phyloP scores from a whole-genome alignment of 2,329 filamentous ascomycete genomes.

The Aspergillus sp. region DNA sequence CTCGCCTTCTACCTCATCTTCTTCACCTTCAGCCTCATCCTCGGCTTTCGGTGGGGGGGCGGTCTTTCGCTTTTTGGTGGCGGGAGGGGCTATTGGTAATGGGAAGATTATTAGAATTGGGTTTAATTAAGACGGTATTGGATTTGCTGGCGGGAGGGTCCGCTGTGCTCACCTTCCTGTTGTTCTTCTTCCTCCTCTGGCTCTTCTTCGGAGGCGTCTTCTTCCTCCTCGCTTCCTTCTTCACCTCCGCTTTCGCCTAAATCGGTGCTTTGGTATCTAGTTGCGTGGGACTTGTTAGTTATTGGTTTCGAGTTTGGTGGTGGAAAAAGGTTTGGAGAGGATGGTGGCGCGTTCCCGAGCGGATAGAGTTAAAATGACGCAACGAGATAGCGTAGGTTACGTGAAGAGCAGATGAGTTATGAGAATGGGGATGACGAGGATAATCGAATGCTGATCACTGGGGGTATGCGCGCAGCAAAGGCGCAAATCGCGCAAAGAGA shows the following conservation, averaged over 20 bases:
- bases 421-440: neutral
- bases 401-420: neutral
- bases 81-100: conserved; percentile 22
- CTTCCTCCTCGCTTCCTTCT: conserved; percentile 26
- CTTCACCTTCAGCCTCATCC: conserved; percentile 10
- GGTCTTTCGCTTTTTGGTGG: conserved; percentile 35
- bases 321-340: neutral
- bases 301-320: neutral
- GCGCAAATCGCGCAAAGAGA: neutral
- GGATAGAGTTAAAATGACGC: conserved; percentile 1
- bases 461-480: neutral
- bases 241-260: conserved; percentile 18
- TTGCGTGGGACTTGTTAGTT: neutral
- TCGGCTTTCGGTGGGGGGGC: conserved; percentile 20
- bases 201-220: conserved; percentile 28
- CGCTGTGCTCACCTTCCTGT: conserved; percentile 17
- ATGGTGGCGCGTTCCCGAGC: neutral
- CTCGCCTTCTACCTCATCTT: conserved; percentile 12
- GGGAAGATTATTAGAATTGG: neutral
- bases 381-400: neutral
- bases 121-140: neutral
- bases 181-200: conserved; percentile 29
- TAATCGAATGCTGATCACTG: neutral
- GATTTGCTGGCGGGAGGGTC: neutral
- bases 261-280: conserved; percentile 39